Percentiles rank a stretch among this genome's conserved stretches.
Conservation (phyloP, 306 rosid genomes). For the Corylus americana region DNA sequence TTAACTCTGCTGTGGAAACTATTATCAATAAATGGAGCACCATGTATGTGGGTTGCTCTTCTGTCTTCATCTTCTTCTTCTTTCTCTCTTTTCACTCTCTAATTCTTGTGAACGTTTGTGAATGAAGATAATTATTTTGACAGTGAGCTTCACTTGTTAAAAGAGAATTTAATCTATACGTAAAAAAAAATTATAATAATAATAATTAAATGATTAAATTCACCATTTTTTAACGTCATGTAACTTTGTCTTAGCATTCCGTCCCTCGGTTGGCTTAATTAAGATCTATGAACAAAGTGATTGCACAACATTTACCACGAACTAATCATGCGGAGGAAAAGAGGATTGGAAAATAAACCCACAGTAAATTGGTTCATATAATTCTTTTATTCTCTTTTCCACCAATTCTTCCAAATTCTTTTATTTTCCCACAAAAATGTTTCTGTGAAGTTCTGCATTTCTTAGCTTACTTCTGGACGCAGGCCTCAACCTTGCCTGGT, state of each 20-base stretch:
- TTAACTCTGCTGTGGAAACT: background rate
- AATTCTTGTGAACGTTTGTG: background rate
- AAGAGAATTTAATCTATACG: too few relatives aligned
- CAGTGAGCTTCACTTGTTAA: background rate
- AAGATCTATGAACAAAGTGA: background rate
- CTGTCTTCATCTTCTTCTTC: background rate
- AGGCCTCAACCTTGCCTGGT: background rate
- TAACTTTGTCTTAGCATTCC: background rate
- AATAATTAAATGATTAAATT: too few relatives aligned
- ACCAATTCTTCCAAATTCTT: too few relatives aligned
- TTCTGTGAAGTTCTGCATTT: too few relatives aligned
- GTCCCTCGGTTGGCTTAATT: background rate
- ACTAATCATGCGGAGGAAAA: background rate
- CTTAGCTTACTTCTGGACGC: too few relatives aligned
- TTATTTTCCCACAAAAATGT: too few relatives aligned
- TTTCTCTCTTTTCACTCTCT: background rate
- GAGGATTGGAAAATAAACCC: background rate
- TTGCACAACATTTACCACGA: too few relatives aligned
- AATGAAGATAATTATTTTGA: background rate
- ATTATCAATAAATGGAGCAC: background rate
- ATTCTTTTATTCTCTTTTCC: background rate
- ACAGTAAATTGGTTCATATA: background rate
- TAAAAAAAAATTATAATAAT: too few relatives aligned
- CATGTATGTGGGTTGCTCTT: background rate
- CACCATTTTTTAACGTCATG: too few relatives aligned